Evolutionary conservation across 805 yeast species (phyloP).

Genomic region (Torulaspora delbrueckii): DNA sequence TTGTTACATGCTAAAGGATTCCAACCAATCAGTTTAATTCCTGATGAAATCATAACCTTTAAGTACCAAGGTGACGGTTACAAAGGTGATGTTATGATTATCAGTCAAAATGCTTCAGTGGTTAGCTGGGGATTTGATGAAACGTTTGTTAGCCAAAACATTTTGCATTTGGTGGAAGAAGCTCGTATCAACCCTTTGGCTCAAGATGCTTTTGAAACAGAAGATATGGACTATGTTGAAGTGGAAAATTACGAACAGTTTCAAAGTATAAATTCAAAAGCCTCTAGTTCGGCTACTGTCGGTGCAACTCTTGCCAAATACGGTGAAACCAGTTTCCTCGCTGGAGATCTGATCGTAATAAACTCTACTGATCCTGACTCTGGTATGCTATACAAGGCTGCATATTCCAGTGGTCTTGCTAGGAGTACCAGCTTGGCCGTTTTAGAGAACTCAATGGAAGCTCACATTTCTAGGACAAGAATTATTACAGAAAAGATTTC

Average conservation of each 20-base stretch:
- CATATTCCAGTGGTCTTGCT: slow-evolving; percentile 83
- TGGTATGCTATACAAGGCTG: slow-evolving; percentile 69
- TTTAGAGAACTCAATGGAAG: slow-evolving; percentile 66
- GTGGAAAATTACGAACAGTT: slow-evolving; percentile 17
- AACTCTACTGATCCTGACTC: slow-evolving; percentile 45
- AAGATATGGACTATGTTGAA: slow-evolving; percentile 79
- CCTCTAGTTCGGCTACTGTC: background rate
- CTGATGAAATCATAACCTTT: slow-evolving; percentile 64
- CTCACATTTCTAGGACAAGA: slow-evolving; percentile 58
- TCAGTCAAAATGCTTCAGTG: slow-evolving; percentile 66
- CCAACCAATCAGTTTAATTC: slow-evolving; percentile 45
- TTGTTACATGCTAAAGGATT: slow-evolving; percentile 33
- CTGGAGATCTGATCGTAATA: slow-evolving; percentile 69
- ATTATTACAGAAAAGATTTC: slow-evolving; percentile 62
- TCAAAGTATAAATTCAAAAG: slow-evolving; percentile 10
- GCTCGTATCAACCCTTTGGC: slow-evolving; percentile 43
- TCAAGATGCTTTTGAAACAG: slow-evolving; percentile 58
- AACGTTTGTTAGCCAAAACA: slow-evolving; percentile 39
- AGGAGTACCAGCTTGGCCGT: slow-evolving; percentile 82
- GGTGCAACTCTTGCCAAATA: slow-evolving; percentile 4
- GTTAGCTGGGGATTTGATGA: slow-evolving; percentile 83
- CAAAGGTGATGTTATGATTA: slow-evolving; percentile 54
- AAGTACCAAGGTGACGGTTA: slow-evolving; percentile 37
- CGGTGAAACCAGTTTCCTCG: slow-evolving; percentile 42
- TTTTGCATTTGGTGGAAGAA: slow-evolving; percentile 48